phyloP scores from a whole-genome alignment of 495 filamentous ascomycete genomes.

The Elasticomyces elasticus region DNA sequence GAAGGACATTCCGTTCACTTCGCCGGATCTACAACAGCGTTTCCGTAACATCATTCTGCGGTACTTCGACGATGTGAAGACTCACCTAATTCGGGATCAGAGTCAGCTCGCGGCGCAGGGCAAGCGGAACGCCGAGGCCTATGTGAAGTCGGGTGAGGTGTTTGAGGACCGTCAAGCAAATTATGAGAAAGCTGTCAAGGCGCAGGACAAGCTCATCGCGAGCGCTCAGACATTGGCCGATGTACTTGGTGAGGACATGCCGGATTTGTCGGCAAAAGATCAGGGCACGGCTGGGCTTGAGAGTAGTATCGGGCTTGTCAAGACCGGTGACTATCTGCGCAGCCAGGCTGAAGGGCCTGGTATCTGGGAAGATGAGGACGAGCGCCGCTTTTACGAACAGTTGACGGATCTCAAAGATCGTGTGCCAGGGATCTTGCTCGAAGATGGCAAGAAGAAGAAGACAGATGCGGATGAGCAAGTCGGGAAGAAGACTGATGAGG shows the following conservation, averaged over 20 bases:
- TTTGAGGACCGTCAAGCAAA: conserved; percentile 96
- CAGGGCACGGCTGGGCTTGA: conserved; percentile 50
- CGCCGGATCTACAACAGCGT: conserved; percentile 67
- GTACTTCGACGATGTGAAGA: conserved; percentile 90
- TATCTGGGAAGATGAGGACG: conserved; percentile 98
- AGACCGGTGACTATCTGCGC: conserved; percentile 84
- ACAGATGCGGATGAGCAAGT: conserved; percentile 42
- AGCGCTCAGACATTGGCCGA: conserved; percentile 91
- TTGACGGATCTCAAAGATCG: conserved; percentile 90
- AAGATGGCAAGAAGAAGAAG: conserved; percentile 95
- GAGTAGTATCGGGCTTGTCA: conserved; percentile 82
- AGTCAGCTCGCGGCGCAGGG: conserved; percentile 72
- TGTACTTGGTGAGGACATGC: conserved; percentile 85
- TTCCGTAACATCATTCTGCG: conserved; percentile 81
- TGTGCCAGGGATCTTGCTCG: conserved; percentile 83
- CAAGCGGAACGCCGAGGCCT: conserved; percentile 92
- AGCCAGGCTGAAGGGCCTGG: conserved; percentile 86
- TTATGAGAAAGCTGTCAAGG: conserved; percentile 85
- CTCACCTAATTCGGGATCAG: conserved; percentile 80
- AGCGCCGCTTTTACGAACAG: conserved; percentile 95
- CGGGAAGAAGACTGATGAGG: conserved; percentile 33
- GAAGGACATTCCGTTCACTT: conserved; percentile 62
- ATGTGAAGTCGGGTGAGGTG: conserved; percentile 96
- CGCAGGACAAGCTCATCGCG: conserved; percentile 77
- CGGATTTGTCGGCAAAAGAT: conserved; percentile 76